Evolutionary conservation across 2,329 filamentous ascomycete species (phyloP).

Genomic region (Didymella exigua): DNA sequence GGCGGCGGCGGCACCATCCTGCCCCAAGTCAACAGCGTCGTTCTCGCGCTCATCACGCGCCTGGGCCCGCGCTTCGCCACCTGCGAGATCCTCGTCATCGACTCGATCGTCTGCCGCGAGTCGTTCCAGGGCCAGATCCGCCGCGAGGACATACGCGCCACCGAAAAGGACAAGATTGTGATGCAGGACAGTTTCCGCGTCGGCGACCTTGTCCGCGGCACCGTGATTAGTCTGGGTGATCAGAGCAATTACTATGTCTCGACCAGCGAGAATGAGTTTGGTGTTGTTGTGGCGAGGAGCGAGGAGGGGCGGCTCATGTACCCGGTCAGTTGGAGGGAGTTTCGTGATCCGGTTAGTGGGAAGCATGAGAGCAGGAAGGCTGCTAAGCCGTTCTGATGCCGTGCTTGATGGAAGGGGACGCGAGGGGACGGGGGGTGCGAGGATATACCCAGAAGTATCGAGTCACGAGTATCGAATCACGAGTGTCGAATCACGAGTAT

Average conservation of each 20-base stretch:
- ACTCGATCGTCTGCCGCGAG: constrained; percentile 68
- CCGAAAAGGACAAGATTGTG: constrained; percentile 93
- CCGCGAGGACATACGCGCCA: constrained; percentile 88
- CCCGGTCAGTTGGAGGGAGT: constrained; percentile 94
- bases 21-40: constrained; percentile 78
- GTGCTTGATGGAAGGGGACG: background rate
- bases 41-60: constrained; percentile 84
- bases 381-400: constrained; percentile 75
- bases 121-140: constrained; percentile 86
- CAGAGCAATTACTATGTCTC: constrained; percentile 95
- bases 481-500: too few species aligned
- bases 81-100: constrained; percentile 83
- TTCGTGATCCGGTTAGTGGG: constrained; percentile 81
- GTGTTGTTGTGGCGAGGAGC: constrained; percentile 90
- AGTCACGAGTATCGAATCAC: too few species aligned
- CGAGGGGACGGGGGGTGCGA: background rate
- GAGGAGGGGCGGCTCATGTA: constrained; percentile 90
- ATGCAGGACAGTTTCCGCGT: constrained; percentile 91
- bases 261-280: constrained; percentile 87
- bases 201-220: constrained; percentile 86
- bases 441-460: background rate
- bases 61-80: constrained; percentile 84
- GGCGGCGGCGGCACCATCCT: constrained; percentile 69
- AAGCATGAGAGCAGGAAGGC: constrained; percentile 83
- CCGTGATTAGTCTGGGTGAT: constrained; percentile 89